These are phyloP conservation scores for Salix brachista DNA, from an alignment of 345 rosid genomes.

Conservation along the genomic window DNA sequence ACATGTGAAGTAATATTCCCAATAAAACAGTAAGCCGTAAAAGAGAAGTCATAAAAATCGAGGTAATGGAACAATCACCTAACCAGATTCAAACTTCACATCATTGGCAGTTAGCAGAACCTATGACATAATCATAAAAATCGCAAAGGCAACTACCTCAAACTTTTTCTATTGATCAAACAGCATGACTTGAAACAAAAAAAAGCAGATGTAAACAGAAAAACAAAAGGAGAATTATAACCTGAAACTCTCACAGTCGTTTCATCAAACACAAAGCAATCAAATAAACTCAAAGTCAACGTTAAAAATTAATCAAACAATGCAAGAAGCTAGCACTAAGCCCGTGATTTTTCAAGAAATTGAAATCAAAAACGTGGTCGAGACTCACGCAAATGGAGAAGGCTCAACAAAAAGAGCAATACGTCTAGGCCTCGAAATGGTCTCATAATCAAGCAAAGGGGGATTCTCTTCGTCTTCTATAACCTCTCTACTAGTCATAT, in stretches of 20 bases:
- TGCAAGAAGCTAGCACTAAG: not conserved
- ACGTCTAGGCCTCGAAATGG: slow-evolving; percentile 58
- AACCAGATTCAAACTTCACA: slow-evolving; percentile 8
- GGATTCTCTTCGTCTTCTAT: slow-evolving; percentile 48
- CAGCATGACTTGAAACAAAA: not conserved
- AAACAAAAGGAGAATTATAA: not conserved
- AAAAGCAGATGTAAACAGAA: not conserved
- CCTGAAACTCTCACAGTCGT: not conserved
- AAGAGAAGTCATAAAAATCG: not conserved
- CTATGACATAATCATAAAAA: not conserved
- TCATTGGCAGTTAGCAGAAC: not conserved
- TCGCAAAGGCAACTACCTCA: not conserved
- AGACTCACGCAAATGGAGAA: slow-evolving; percentile 91
- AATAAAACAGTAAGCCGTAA: not conserved
- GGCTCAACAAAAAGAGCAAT: slow-evolving; percentile 97
- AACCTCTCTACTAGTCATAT: slow-evolving; percentile 53
- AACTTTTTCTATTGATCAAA: not conserved
- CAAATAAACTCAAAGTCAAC: slow-evolving; percentile 1
- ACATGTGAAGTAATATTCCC: too few relatives aligned
- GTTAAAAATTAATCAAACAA: not conserved
- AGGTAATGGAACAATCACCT: slow-evolving; percentile 1
- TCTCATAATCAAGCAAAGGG: slow-evolving; percentile 50
- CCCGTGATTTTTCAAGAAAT: not conserved
- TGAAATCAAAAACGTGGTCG: not conserved
- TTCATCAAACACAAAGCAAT: slow-evolving; percentile 1